A percentile compares a stretch with the other conserved stretches of the same genome.
phyloP scores from a whole-genome alignment of 2,329 filamentous ascomycete species.

The Fusarium ramigenum region DNA sequence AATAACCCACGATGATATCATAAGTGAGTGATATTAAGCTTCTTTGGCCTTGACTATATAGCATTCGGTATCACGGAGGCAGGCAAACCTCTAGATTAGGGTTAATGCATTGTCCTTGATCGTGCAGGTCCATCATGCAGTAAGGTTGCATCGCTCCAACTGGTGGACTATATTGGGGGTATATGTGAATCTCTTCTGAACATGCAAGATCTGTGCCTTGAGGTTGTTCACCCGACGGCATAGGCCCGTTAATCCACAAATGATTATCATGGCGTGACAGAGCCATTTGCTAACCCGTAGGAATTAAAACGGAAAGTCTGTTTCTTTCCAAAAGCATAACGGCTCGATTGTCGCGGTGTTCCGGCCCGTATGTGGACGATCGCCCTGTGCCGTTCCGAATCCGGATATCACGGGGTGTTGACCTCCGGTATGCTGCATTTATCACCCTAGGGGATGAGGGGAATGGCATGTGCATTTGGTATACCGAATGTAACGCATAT shows the following conservation, averaged over 20 bases:
- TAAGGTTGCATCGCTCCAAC: not conserved
- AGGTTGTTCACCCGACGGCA: not conserved
- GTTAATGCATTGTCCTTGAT: not conserved
- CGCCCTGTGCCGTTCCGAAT: conserved; percentile 15
- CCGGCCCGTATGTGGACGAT: not conserved
- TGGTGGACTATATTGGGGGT: conserved; percentile 4
- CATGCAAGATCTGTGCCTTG: not conserved
- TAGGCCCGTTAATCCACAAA: not conserved
- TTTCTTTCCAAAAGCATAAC: not conserved
- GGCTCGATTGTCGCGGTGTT: not conserved
- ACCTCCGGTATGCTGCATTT: conserved; percentile 29
- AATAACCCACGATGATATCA: not conserved
- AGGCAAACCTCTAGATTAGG: not conserved
- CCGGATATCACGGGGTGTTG: conserved; percentile 18
- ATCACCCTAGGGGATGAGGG: conserved; percentile 16
- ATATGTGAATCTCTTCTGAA: not conserved
- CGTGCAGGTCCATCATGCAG: not conserved
- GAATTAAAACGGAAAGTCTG: no score
- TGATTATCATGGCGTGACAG: not conserved
- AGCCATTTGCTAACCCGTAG: no score
- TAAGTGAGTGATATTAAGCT: not conserved
- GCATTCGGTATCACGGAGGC: not conserved
- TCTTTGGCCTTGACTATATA: not conserved
- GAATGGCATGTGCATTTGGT: not conserved
- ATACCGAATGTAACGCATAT: not conserved